Conservation (phyloP, 148 eudicot species). For the Oxyria digyna region DNA sequence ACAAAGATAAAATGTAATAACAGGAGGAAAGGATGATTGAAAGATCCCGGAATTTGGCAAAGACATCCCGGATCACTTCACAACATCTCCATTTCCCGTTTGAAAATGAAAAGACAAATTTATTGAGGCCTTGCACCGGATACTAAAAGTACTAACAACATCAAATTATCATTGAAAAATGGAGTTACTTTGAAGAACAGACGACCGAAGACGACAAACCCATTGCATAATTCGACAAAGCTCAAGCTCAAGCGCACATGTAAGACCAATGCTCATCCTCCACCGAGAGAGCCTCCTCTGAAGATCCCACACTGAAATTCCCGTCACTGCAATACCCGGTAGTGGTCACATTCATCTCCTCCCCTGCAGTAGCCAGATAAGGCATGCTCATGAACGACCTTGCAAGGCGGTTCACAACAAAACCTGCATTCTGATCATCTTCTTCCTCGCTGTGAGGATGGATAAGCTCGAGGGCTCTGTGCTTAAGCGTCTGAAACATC, state of each 20-base stretch:
- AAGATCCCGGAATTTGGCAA: background rate
- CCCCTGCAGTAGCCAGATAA: background rate
- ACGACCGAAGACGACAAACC: background rate
- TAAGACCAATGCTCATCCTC: background rate
- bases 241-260: background rate
- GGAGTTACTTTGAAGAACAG: background rate
- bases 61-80: background rate
- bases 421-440: background rate
- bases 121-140: background rate
- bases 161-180: background rate
- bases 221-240: background rate
- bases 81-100: background rate
- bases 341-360: background rate
- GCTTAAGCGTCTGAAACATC: constrained; percentile 76
- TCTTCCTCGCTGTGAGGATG: background rate
- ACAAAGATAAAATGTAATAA: background rate
- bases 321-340: constrained; percentile 4
- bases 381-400: background rate
- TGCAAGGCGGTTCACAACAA: background rate
- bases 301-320: background rate
- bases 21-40: background rate
- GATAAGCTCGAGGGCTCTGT: constrained; percentile 28
- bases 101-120: background rate
- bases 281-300: background rate
- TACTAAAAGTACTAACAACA: background rate